These are phyloP conservation scores for Stipa capillata DNA, from an alignment of 176 grass and related monocot genomes.

Conservation along the genomic window DNA sequence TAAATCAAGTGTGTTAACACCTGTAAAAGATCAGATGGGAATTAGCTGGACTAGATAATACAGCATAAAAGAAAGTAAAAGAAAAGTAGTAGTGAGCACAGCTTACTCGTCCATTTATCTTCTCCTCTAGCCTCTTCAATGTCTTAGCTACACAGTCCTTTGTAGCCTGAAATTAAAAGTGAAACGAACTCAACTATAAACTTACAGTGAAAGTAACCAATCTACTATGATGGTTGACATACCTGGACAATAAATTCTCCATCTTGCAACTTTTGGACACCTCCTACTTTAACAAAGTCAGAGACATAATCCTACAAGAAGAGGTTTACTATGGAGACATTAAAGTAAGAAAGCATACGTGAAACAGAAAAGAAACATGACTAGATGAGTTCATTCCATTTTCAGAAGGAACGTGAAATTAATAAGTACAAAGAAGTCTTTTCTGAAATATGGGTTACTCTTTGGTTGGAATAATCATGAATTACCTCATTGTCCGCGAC, in stretches of 20 bases:
- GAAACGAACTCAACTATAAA: not conserved
- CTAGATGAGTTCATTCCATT: not conserved
- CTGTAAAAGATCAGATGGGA: conserved; percentile 38
- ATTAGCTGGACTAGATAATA: conserved; percentile 13
- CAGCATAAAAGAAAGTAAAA: not conserved
- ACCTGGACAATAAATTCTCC: conserved; percentile 99
- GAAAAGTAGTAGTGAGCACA: conserved; percentile 4
- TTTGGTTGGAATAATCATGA: not conserved
- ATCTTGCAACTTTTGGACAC: conserved; percentile 95
- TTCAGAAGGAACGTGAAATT: not conserved
- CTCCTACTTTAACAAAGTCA: conserved; percentile 97
- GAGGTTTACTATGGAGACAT: conserved; percentile 5
- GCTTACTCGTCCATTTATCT: conserved; percentile 94
- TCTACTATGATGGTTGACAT: not conserved
- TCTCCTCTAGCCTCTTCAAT: conserved; percentile 94
- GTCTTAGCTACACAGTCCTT: conserved; percentile 99
- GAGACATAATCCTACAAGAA: conserved; percentile 79
- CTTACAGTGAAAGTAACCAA: conserved; percentile 1
- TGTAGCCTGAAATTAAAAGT: conserved; percentile 60
- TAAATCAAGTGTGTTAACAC: conserved; percentile 93
- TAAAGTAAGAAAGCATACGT: conserved; percentile 16
- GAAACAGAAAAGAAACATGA: conserved; percentile 12
- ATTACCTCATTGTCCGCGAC: conserved; percentile 98
- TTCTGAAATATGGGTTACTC: not conserved
- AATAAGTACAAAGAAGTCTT: not conserved